Conservation (phyloP, 2,329 filamentous ascomycete species). For the Elsinoe perseae region DNA sequence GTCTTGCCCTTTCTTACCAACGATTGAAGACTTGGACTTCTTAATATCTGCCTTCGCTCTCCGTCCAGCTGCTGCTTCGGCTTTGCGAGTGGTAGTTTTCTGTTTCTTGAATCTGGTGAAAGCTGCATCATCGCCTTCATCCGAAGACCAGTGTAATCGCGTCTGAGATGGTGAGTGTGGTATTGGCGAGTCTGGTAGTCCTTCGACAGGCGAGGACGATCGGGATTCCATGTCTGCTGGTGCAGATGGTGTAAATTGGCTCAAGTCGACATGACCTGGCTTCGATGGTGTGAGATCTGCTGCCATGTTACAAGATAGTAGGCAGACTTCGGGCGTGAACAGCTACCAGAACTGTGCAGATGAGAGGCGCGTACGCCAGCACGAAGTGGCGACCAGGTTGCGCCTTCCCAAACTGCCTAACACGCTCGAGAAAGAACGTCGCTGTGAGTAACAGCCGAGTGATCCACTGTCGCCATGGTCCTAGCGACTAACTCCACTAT, state of each 20-base stretch:
- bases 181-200: neutral
- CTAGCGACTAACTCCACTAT: neutral
- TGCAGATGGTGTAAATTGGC: neutral
- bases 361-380: too few relatives aligned
- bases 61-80: slow-evolving; percentile 41
- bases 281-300: neutral
- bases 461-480: neutral
- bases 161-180: neutral
- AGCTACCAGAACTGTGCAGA: too few relatives aligned
- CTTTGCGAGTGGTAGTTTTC: slow-evolving; percentile 48
- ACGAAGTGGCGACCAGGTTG: too few relatives aligned
- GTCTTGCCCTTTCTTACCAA: slow-evolving; percentile 26
- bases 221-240: neutral
- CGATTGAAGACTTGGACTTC: slow-evolving; percentile 33
- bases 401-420: too few relatives aligned
- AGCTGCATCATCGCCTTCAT: slow-evolving; percentile 47
- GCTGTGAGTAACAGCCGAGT: too few relatives aligned
- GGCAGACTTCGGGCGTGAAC: too few relatives aligned
- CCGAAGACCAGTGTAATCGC: slow-evolving; percentile 25
- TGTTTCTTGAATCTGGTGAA: slow-evolving; percentile 60
- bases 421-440: too few relatives aligned
- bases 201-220: neutral
- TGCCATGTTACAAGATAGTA: too few relatives aligned
- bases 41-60: slow-evolving; percentile 42
- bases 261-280: slow-evolving; percentile 1